phyloP scores from a whole-genome alignment of 176 grass and related monocot genomes.

The Tuctoria greenei region DNA sequence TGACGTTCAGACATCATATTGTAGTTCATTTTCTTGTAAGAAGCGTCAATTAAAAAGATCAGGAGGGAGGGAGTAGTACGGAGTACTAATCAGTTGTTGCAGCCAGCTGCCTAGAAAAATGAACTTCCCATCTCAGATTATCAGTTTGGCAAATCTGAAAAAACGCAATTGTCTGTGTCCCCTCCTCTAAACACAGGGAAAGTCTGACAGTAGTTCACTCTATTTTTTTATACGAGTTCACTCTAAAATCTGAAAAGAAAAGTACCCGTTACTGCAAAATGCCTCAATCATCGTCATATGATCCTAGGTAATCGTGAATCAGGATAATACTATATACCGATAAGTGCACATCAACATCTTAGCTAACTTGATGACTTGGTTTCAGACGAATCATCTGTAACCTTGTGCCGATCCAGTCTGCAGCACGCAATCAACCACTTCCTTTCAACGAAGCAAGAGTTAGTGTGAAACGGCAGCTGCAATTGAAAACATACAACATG shows the following conservation, averaged over 20 bases:
- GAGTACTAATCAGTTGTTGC: no score
- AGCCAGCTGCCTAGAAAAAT: neutral
- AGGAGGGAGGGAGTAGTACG: no score
- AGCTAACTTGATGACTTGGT: neutral
- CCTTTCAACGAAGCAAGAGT: neutral
- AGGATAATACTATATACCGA: neutral
- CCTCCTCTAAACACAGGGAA: no score
- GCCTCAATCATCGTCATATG: constrained; percentile 1
- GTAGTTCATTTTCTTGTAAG: no score
- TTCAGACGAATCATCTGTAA: neutral
- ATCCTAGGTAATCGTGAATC: neutral
- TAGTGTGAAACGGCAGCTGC: neutral
- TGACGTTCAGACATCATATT: no score
- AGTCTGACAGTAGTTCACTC: neutral
- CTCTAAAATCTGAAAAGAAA: neutral
- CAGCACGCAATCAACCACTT: neutral
- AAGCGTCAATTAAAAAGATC: no score
- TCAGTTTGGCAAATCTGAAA: neutral
- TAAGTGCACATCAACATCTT: neutral
- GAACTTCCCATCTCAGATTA: neutral
- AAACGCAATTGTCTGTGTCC: neutral
- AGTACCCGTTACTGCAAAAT: neutral
- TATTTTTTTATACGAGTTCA: neutral
- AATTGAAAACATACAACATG: neutral
- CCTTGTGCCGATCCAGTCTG: neutral